Base-by-base conservation (phyloP, 2,329 filamentous ascomycete genomes). In the Fragosphaeria purpurea region DNA sequence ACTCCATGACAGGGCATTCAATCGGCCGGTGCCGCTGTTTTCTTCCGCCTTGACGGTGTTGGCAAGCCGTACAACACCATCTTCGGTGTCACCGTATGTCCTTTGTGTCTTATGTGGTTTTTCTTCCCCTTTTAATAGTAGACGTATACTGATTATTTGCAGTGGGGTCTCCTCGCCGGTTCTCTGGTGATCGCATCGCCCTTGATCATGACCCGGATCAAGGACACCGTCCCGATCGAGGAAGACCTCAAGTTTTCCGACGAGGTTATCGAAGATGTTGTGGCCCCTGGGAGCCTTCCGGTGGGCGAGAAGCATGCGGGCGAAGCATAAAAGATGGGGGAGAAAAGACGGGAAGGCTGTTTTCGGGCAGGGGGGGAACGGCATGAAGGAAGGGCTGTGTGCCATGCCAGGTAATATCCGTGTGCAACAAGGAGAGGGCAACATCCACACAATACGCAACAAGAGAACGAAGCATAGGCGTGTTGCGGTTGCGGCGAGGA, bases 171-270 rank as follows among this genome's bases (percentile, higher is more conserved):
- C 3, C 76, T 94, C 11, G 76, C 74, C 1, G 84, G 75, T n/a
- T 83, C 85, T 34, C 75, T 96, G 43, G 12, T 95, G 34, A 69
- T 91, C 54, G 90, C 88, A 5, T 74, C 83, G 0, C 90, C 90
- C 0, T 78, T 95, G 53, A 85, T 96, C 63, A 79, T 86, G 60
- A 69, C 81, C 60, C 85, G 84, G 70, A 85, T 96, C 65, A 77
- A 85, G 64, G 88, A 95, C 59, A 85, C 83, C n/a, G 80, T 88
- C n/a, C 65, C 77, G 1, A 60, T 95, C 5, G 87, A 91, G 66
- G 83, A 90, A 49, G 90, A 96, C 66, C 71, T 95, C 47, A 81
- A 82, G 63, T 90, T 88, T 65, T 88, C 85, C 22, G 89, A 95
- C 61, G 87, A 93, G 75, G 93, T 85, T 0, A 62, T 84, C 12